These are phyloP conservation scores for Simplicillium aogashimaense DNA, from an alignment of 2,329 filamentous ascomycete genomes.

Conservation along the genomic window DNA sequence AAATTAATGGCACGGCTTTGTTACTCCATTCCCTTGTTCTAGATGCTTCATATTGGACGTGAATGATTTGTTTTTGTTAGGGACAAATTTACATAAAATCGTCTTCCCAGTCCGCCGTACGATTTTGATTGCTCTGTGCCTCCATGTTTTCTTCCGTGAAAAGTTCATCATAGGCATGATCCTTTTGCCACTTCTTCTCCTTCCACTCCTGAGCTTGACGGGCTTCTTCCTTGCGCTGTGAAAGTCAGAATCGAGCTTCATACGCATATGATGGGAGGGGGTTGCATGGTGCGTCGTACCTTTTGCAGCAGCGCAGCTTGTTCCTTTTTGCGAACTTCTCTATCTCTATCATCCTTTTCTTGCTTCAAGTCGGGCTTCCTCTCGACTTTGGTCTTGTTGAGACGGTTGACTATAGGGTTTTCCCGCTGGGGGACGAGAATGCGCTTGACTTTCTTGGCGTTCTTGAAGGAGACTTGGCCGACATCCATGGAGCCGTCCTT, in stretches of 20 bases:
- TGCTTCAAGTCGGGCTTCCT: slow-evolving; percentile 73
- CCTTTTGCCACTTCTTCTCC: slow-evolving; percentile 87
- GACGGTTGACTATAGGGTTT: slow-evolving; percentile 88
- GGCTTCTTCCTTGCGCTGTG: slow-evolving; percentile 67
- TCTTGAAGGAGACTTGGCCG: slow-evolving; percentile 91
- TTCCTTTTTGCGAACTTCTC: slow-evolving; percentile 63
- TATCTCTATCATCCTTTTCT: slow-evolving; percentile 70
- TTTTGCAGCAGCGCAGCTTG: slow-evolving; percentile 50
- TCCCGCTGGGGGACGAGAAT: slow-evolving; percentile 71
- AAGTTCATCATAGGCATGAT: slow-evolving; percentile 94
- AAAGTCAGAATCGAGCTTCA: background rate
- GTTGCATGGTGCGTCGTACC: slow-evolving; percentile 41
- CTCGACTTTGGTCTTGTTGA: slow-evolving; percentile 94
- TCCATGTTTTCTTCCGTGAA: slow-evolving; percentile 77
- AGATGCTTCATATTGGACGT: too few relatives aligned
- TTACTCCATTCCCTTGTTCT: too few relatives aligned
- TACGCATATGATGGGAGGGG: background rate
- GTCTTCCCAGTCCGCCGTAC: slow-evolving; percentile 67
- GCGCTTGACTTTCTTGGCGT: slow-evolving; percentile 60
- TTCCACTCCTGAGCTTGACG: slow-evolving; percentile 67
- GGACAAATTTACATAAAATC: slow-evolving; percentile 69
- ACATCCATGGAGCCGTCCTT: slow-evolving; percentile 95
- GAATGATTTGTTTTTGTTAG: background rate
- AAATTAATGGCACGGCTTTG: too few relatives aligned
- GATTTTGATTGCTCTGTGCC: slow-evolving; percentile 74